Percentiles rank a stretch among this genome's conserved stretches.
Conservation (phyloP, 208 protist species). For the Leishmania gerbilli region DNA sequence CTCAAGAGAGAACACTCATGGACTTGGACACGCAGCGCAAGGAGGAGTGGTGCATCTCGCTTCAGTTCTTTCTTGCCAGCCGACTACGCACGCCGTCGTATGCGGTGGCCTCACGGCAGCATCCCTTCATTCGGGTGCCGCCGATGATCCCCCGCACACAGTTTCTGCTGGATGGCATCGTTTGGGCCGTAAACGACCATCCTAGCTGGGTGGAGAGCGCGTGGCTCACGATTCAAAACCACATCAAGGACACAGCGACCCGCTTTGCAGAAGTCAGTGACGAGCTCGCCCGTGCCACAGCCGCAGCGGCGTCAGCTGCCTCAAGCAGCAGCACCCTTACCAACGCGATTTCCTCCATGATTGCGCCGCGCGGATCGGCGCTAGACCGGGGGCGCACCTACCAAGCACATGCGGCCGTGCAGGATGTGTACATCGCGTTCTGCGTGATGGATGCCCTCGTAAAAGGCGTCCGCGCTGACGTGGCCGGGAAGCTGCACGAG, state of each 20-base stretch:
- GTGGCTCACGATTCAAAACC: slow-evolving; percentile 65
- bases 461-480: slow-evolving; percentile 37
- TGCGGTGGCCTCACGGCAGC: slow-evolving; percentile 30
- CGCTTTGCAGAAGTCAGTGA: slow-evolving; percentile 41
- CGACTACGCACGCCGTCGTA: slow-evolving; percentile 61
- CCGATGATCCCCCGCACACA: slow-evolving; percentile 68
- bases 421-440: slow-evolving; percentile 77
- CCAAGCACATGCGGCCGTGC: slow-evolving; percentile 54
- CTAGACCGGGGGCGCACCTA: slow-evolving; percentile 52
- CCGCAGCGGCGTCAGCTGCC: neutral
- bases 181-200: slow-evolving; percentile 76
- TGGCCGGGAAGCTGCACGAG: slow-evolving; percentile 15
- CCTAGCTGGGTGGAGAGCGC: slow-evolving; percentile 46
- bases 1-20: slow-evolving; percentile 17
- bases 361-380: slow-evolving; percentile 20
- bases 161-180: slow-evolving; percentile 71
- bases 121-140: slow-evolving; percentile 45
- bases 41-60: slow-evolving; percentile 61
- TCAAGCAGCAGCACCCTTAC: neutral
- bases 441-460: slow-evolving; percentile 70
- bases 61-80: slow-evolving; percentile 58
- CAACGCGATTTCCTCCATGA: slow-evolving; percentile 12
- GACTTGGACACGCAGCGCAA: slow-evolving; percentile 36
- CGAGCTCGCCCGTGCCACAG: slow-evolving; percentile 28
- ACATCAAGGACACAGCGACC: slow-evolving; percentile 57